Conservation (phyloP, 1,284 basidiomycete genomes). For the Phenoliferia sp. region DNA sequence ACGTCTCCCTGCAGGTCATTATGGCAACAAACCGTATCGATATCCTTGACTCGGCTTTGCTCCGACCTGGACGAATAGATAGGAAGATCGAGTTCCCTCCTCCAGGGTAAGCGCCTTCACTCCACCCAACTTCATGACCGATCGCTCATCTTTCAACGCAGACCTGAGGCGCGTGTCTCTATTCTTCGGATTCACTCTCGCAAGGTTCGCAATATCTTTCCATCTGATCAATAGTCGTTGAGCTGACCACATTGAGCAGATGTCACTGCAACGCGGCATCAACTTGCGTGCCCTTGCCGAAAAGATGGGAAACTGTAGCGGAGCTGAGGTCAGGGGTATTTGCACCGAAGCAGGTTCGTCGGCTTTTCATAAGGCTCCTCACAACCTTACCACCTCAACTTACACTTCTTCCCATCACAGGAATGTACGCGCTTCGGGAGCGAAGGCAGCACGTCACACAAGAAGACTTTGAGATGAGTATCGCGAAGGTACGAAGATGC, state of each 20-base stretch:
- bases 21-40: constrained; percentile 99
- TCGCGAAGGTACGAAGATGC: constrained; percentile 62
- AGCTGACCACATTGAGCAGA: constrained; percentile 49
- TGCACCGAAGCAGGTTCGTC: constrained; percentile 92
- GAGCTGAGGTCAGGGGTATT: constrained; percentile 95
- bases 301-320: constrained; percentile 95
- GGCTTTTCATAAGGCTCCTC: too few relatives aligned
- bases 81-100: constrained; percentile 99
- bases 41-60: constrained; percentile 89
- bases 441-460: constrained; percentile 94
- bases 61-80: constrained; percentile 95
- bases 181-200: constrained; percentile 96
- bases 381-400: neutral
- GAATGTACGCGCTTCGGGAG: constrained; percentile 95
- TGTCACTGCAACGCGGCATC: constrained; percentile 97
- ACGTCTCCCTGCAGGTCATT: constrained; percentile 54
- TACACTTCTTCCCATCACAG: constrained; percentile 42
- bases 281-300: constrained; percentile 90
- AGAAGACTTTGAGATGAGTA: constrained; percentile 97
- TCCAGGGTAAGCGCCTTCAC: constrained; percentile 57
- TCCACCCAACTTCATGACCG: neutral
- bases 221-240: constrained; percentile 2
- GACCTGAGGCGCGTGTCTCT: constrained; percentile 88
- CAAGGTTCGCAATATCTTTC: constrained; percentile 55
- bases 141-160: constrained; percentile 1